Evolutionary conservation across 208 protist species (phyloP).

Genomic region (Acanthamoeba royreba): DNA sequence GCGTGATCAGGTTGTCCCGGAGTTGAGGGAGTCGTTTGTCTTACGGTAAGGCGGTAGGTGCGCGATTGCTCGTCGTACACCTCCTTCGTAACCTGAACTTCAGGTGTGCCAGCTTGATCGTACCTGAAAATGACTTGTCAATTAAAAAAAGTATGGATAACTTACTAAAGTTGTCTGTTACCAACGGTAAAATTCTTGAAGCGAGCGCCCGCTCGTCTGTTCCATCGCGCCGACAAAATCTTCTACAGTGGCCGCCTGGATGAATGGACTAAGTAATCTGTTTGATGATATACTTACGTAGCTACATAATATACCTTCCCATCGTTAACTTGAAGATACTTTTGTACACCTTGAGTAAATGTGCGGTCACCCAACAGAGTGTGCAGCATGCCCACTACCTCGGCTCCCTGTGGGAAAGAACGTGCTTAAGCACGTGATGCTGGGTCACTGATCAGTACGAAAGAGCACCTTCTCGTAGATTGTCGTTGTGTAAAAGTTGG

Average conservation of each 20-base stretch:
- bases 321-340: conserved; percentile 7
- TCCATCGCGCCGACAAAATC: conserved; percentile 55
- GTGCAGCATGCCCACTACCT: conserved; percentile 69
- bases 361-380: conserved; percentile 46
- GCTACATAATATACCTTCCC: background rate
- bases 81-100: background rate
- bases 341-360: conserved; percentile 21
- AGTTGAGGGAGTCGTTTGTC: background rate
- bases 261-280: background rate
- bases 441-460: too few relatives aligned
- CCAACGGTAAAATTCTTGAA: conserved; percentile 42
- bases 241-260: conserved; percentile 23
- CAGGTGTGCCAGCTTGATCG: conserved; percentile 32
- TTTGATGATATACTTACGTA: background rate
- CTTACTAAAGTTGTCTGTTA: too few relatives aligned
- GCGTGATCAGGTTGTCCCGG: background rate
- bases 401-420: conserved; percentile 35
- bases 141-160: background rate
- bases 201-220: background rate
- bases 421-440: background rate
- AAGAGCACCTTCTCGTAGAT: conserved; percentile 76
- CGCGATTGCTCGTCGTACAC: background rate
- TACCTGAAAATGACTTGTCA: background rate
- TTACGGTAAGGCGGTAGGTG: background rate
- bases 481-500: conserved; percentile 78